Evolutionary conservation across 495 filamentous ascomycete species (phyloP).

Genomic region (Acidomyces sp.): DNA sequence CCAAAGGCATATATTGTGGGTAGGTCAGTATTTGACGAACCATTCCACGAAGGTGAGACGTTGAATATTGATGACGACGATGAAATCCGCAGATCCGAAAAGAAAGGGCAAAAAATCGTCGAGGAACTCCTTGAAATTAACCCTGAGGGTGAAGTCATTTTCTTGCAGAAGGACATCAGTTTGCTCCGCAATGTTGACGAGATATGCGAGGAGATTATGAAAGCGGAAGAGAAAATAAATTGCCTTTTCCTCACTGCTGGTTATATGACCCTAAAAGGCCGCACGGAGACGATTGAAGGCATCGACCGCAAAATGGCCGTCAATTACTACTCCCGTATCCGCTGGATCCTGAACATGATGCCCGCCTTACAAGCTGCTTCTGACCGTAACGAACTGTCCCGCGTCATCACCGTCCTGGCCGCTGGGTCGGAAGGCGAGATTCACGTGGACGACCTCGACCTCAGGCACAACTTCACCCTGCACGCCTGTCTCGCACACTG

Average conservation of each 20-base stretch:
- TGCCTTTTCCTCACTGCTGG: constrained; percentile 47
- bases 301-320: constrained; percentile 42
- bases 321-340: constrained; percentile 48
- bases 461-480: constrained; percentile 23
- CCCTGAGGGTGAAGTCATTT: constrained; percentile 38
- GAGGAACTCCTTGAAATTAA: constrained; percentile 28
- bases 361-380: constrained; percentile 20
- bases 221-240: constrained; percentile 44
- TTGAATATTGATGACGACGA: constrained; percentile 4
- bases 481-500: constrained; percentile 20
- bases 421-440: constrained; percentile 19
- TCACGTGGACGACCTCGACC: constrained; percentile 21
- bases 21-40: constrained; percentile 8
- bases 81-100: constrained; percentile 6
- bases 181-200: constrained; percentile 48
- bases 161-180: constrained; percentile 45
- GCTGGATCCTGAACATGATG: constrained; percentile 38
- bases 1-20: constrained; percentile 33
- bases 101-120: constrained; percentile 22
- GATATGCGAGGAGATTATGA: constrained; percentile 42
- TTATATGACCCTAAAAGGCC: constrained; percentile 28
- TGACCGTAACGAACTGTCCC: constrained; percentile 16
- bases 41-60: too few relatives aligned
- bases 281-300: constrained; percentile 44
- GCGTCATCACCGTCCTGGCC: constrained; percentile 26